phyloP scores from a whole-genome alignment of 441 rosid genomes.

The Cnidoscolus chayamansa region DNA sequence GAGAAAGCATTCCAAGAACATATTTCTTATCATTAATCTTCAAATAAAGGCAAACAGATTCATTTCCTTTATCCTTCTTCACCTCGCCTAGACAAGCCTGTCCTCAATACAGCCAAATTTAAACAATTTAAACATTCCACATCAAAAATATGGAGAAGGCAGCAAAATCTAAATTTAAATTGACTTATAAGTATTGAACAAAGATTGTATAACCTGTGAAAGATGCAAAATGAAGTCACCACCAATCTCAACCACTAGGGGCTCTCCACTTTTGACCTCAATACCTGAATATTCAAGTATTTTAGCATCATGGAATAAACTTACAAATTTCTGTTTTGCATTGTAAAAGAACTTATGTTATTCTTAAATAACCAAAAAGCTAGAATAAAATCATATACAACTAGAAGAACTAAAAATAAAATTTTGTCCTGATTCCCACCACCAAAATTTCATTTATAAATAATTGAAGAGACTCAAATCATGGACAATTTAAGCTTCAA shows the following conservation, averaged over 20 bases:
- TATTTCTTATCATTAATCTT: constrained; percentile 45
- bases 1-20: constrained; percentile 64
- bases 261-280: constrained; percentile 61
- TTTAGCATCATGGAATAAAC: neutral
- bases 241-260: constrained; percentile 38
- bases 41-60: constrained; percentile 36
- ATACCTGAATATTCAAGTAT: constrained; percentile 44
- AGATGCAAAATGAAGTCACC: constrained; percentile 47
- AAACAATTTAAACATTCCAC: constrained; percentile 8
- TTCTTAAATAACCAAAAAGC: neutral
- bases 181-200: neutral
- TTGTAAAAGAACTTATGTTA: neutral
- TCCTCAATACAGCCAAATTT: neutral
- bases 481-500: too few relatives aligned
- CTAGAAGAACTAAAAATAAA: too few relatives aligned
- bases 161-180: neutral
- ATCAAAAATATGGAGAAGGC: neutral
- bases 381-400: neutral
- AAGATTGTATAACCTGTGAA: constrained; percentile 49
- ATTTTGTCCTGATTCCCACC: neutral
- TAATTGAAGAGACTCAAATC: neutral
- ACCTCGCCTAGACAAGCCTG: constrained; percentile 69
- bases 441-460: neutral
- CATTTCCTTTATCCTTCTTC: constrained; percentile 46
- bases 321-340: neutral